phyloP scores from a whole-genome alignment of 495 filamentous ascomycete species.

The Cercophora samala region DNA sequence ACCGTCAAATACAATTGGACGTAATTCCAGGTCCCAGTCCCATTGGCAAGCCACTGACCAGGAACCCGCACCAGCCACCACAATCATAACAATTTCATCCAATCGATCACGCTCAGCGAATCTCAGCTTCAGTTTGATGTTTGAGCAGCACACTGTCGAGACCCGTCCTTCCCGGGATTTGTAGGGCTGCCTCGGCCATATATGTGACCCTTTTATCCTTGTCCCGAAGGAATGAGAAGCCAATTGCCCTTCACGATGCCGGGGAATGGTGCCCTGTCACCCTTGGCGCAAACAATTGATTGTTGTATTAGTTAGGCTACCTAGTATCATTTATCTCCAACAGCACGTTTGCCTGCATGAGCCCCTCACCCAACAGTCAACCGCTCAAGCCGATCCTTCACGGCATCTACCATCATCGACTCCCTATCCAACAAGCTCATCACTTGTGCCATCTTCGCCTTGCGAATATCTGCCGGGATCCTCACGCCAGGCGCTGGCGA shows the following conservation, averaged over 20 bases:
- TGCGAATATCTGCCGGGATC: conserved; percentile 65
- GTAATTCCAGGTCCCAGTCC: neutral
- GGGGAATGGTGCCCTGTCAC: neutral
- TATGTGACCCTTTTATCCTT: neutral
- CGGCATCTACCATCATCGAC: conserved; percentile 52
- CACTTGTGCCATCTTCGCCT: conserved; percentile 64
- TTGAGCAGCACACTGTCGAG: neutral
- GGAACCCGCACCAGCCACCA: neutral
- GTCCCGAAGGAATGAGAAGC: neutral
- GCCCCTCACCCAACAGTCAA: conserved; percentile 28
- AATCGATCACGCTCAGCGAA: neutral
- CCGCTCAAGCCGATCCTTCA: conserved; percentile 35
- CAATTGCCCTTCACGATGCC: neutral
- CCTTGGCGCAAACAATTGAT: neutral
- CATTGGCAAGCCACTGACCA: neutral
- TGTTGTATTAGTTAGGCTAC: neutral
- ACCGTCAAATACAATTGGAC: neutral
- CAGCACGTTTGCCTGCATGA: neutral
- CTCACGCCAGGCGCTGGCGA: conserved; percentile 37
- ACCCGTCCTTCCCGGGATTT: neutral
- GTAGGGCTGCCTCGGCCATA: neutral
- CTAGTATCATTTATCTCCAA: conserved; percentile 12
- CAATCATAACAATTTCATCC: neutral
- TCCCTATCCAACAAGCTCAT: conserved; percentile 70
- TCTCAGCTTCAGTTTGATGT: neutral